phyloP scores from a whole-genome alignment of 139 green algal genomes.

The Diplosphaera chodatii region DNA sequence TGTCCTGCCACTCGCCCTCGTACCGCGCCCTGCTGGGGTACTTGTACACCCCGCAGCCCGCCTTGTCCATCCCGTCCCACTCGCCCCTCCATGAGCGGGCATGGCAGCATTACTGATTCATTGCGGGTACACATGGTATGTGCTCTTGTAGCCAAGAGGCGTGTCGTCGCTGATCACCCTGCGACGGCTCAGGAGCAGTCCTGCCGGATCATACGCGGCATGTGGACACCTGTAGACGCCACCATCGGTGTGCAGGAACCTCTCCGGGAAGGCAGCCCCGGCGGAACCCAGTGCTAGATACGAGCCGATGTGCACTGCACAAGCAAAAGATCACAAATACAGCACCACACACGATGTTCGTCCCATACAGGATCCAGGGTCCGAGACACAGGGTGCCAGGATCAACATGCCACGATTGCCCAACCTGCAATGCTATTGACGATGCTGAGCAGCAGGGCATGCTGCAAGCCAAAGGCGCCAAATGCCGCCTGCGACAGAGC shows the following conservation, averaged over 20 bases:
- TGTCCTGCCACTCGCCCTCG: constrained; percentile 73
- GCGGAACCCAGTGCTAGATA: constrained; percentile 46
- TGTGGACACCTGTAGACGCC: constrained; percentile 43
- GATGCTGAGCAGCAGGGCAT: constrained; percentile 21
- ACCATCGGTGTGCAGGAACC: constrained; percentile 65
- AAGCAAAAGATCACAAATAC: neutral
- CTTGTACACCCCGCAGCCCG: constrained; percentile 68
- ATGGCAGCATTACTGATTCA: too few species aligned
- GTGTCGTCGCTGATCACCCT: too few species aligned
- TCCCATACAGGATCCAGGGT: too few species aligned
- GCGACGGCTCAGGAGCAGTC: too few species aligned
- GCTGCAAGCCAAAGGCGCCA: constrained; percentile 17
- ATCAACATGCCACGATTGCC: neutral
- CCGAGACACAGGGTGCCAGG: too few species aligned
- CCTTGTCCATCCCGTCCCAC: constrained; percentile 66
- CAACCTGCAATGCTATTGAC: constrained; percentile 19
- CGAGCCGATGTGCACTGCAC: constrained; percentile 27
- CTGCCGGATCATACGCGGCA: too few species aligned
- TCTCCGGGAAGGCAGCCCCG: constrained; percentile 52
- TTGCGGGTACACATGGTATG: too few species aligned
- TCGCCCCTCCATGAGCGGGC: constrained; percentile 34
- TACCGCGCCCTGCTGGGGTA: constrained; percentile 69
- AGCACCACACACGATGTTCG: neutral
- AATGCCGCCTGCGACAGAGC: constrained; percentile 21
- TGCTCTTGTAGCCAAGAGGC: too few species aligned